These are phyloP conservation scores for Spinellus fusiger DNA, from an alignment of 192 early-diverging fungal species.

Conservation along the genomic window DNA sequence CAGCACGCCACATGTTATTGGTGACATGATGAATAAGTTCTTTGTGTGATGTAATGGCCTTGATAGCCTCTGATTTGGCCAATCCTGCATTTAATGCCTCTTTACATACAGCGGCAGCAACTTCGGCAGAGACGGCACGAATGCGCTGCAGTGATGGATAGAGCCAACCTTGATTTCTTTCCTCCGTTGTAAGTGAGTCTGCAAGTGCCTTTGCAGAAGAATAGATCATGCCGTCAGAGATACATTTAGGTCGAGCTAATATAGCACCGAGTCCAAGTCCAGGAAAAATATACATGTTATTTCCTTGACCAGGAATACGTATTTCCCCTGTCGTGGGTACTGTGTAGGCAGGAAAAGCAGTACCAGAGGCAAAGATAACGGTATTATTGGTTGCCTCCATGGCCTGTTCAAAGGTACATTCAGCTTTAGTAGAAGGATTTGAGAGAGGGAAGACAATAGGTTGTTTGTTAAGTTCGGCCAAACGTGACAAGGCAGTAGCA, in stretches of 20 bases:
- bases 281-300: constrained; percentile 97
- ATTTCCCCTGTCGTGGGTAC: constrained; percentile 53
- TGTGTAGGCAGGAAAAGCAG: constrained; percentile 84
- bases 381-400: constrained; percentile 81
- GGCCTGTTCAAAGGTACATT: constrained; percentile 93
- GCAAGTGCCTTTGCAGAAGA: constrained; percentile 73
- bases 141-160: constrained; percentile 89
- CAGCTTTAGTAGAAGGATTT: constrained; percentile 84
- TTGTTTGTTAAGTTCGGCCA: constrained; percentile 73
- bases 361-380: constrained; percentile 95
- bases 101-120: constrained; percentile 76
- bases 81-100: constrained; percentile 19
- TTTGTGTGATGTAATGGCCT: background rate
- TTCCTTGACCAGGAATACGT: constrained; percentile 78
- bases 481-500: constrained; percentile 58
- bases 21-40: constrained; percentile 7
- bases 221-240: constrained; percentile 85
- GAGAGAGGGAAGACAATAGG: constrained; percentile 93
- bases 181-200: constrained; percentile 64
- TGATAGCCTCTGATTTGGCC: constrained; percentile 2
- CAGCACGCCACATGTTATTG: constrained; percentile 7
- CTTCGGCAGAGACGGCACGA: constrained; percentile 71
- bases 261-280: constrained; percentile 87
- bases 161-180: constrained; percentile 61
- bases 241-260: constrained; percentile 60